Evolutionary conservation across 2,329 filamentous ascomycete genomes (phyloP).

Genomic region (Aureobasidium sp.): DNA sequence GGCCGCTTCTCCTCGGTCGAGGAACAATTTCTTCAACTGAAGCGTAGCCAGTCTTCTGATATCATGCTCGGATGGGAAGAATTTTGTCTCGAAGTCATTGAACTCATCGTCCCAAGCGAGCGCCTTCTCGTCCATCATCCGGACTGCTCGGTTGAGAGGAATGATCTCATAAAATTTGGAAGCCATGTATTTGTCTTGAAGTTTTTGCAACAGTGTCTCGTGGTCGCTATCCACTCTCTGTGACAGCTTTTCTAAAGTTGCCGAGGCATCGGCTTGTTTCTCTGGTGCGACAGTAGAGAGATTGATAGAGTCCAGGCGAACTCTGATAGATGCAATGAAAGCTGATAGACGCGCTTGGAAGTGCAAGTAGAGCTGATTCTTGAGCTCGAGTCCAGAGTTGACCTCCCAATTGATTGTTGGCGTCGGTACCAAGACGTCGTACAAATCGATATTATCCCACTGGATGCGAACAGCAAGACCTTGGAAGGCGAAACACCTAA

Average conservation of each 20-base stretch:
- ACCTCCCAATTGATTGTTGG: slow-evolving; percentile 96
- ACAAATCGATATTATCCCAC: slow-evolving; percentile 83
- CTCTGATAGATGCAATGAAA: slow-evolving; percentile 82
- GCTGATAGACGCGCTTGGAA: slow-evolving; percentile 74
- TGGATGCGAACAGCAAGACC: slow-evolving; percentile 83
- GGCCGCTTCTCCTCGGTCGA: slow-evolving; percentile 73
- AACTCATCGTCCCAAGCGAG: slow-evolving; percentile 91
- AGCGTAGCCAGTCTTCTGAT: slow-evolving; percentile 85
- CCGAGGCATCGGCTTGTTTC: slow-evolving; percentile 71
- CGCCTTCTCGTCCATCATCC: slow-evolving; percentile 86
- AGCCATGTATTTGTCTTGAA: slow-evolving; percentile 85
- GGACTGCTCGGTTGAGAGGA: slow-evolving; percentile 79
- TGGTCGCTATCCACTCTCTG: slow-evolving; percentile 82
- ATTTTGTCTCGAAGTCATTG: slow-evolving; percentile 82
- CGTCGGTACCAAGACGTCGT: slow-evolving; percentile 89
- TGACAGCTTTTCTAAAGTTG: slow-evolving; percentile 69
- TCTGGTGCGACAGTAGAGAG: slow-evolving; percentile 85
- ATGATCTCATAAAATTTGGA: slow-evolving; percentile 97
- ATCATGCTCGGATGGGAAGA: slow-evolving; percentile 90
- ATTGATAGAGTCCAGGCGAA: slow-evolving; percentile 77
- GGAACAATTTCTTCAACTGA: slow-evolving; percentile 90
- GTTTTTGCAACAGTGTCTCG: slow-evolving; percentile 58
- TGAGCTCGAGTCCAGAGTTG: slow-evolving; percentile 81
- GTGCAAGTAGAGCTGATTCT: slow-evolving; percentile 80
- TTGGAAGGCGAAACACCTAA: slow-evolving; percentile 84